Base-by-base conservation (phyloP, 2,329 filamentous ascomycete genomes). In the Trichoderma harzianum region DNA sequence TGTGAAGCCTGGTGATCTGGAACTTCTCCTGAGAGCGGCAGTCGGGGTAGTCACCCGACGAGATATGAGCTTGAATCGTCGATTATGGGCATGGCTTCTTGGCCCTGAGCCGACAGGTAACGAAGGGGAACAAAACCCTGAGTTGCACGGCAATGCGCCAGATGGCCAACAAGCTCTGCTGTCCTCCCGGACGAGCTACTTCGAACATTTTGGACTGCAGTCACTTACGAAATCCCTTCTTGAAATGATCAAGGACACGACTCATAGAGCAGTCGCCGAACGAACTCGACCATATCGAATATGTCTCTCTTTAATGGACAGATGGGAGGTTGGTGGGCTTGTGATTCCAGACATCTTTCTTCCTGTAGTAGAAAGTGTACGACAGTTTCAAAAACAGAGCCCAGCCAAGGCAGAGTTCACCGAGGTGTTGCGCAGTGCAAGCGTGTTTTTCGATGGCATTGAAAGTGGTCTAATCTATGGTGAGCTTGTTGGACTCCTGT, bases 371-470 rank as follows among this genome's bases (percentile, higher is more conserved):
- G 88, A 91, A 78, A 97, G 92, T 76, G 91, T 97, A 47, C 90
- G 91, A 75, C 84, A 86, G 60, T 98, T 94, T 82, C 91, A 94
- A 80, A 83, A 84, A 30, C 84, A 84, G 66, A 89, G 92, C 12
- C 81, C 87, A 1, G 87, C 86, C n/a, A 92, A 91, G 77, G 82
- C 87, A 7, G 90, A 95, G 72, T 94, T 96, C 73, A 87, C 90
- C 16, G 96, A 99, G 80, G 94, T 98, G 3, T 87, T 98, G 75
- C 90, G 93, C 75, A 98, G 95, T 79, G 96, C 95, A 6, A 97
- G 93, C 78, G 92, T 96, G 53, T 99, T 99, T 82, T 99, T 99
- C 76, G 96, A 99, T 78, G 95, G 95, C 6, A 95, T 98, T 51
- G 96, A 99, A 81, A 97, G 95, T 77, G 92, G 93, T 8, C 85